phyloP scores from a whole-genome alignment of 805 yeast species.

The Naumovozyma baii region DNA sequence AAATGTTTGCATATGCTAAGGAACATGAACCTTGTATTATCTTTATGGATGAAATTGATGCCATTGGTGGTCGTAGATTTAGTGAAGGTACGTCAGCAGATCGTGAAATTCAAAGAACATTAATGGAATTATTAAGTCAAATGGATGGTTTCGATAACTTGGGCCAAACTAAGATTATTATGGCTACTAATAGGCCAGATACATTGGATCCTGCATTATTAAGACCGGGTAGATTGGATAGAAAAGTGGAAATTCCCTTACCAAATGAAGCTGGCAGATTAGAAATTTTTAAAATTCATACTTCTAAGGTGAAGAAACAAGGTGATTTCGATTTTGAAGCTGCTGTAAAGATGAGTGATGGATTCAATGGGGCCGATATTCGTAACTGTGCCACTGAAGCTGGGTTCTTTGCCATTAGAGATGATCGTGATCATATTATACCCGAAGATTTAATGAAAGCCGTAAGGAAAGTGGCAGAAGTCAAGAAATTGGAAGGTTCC shows the following conservation, averaged over 20 bases:
- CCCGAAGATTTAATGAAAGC: conserved; percentile 97
- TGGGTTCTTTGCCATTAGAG: conserved; percentile 95
- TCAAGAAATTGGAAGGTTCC: conserved; percentile 93
- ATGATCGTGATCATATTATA: conserved; percentile 87
- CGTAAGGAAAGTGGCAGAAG: conserved; percentile 92
- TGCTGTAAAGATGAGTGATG: conserved; percentile 96
- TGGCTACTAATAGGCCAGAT: conserved; percentile 99
- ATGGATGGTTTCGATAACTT: conserved; percentile 97
- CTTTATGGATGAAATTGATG: conserved; percentile 97
- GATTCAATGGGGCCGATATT: conserved; percentile 97
- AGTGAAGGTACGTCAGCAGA: conserved; percentile 98
- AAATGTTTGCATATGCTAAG: conserved; percentile 95
- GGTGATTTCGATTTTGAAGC: conserved; percentile 98
- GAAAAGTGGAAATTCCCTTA: conserved; percentile 89
- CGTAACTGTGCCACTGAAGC: conserved; percentile 97
- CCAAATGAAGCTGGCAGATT: conserved; percentile 95
- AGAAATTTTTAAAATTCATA: conserved; percentile 89
- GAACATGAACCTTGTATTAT: conserved; percentile 98
- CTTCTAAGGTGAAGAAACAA: conserved; percentile 70
- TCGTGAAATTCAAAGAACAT: conserved; percentile 94
- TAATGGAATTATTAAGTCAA: conserved; percentile 93
- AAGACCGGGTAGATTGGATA: conserved; percentile 95
- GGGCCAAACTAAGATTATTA: conserved; percentile 93
- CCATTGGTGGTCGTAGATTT: conserved; percentile 96
- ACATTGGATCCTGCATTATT: conserved; percentile 93